A percentile compares a stretch with the other conserved stretches of the same genome.
Conservation (phyloP, 2,329 filamentous ascomycete genomes). For the Cercospora zeae-maydis region DNA sequence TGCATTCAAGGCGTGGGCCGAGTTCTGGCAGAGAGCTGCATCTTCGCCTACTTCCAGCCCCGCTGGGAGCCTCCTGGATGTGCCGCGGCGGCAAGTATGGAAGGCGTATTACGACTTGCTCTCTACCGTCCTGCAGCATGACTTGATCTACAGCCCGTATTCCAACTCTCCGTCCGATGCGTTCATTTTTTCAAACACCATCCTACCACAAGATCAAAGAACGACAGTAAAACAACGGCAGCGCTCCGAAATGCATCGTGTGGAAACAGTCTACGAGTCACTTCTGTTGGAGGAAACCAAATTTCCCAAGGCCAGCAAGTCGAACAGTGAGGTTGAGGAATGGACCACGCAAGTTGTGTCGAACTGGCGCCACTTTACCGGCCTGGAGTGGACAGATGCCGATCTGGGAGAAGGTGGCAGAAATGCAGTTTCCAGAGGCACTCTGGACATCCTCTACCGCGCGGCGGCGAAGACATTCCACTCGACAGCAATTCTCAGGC, state of each 20-base stretch:
- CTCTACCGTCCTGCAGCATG: slow-evolving; percentile 68
- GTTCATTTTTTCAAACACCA: slow-evolving; percentile 35
- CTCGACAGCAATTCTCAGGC: slow-evolving; percentile 80
- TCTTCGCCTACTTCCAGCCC: slow-evolving; percentile 6
- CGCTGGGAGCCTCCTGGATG: slow-evolving; percentile 43
- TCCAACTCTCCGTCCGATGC: slow-evolving; percentile 37
- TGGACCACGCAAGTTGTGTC: slow-evolving; percentile 76
- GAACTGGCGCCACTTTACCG: slow-evolving; percentile 82
- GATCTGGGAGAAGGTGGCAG: slow-evolving; percentile 81
- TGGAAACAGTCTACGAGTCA: slow-evolving; percentile 75
- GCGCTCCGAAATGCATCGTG: slow-evolving; percentile 70
- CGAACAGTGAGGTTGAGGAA: slow-evolving; percentile 72
- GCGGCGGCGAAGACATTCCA: slow-evolving; percentile 93
- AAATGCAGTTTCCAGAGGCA: slow-evolving; percentile 66
- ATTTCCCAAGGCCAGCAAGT: slow-evolving; percentile 80
- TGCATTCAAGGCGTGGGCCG: slow-evolving; percentile 61
- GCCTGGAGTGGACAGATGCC: slow-evolving; percentile 72
- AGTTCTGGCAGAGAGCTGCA: slow-evolving; percentile 55
- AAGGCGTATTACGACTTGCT: slow-evolving; percentile 77
- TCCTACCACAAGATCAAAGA: slow-evolving; percentile 29
- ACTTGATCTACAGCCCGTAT: slow-evolving; percentile 52
- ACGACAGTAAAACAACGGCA: slow-evolving; percentile 46
- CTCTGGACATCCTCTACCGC: slow-evolving; percentile 82
- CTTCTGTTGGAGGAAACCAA: slow-evolving; percentile 72
- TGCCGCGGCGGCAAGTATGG: slow-evolving; percentile 66